These are phyloP conservation scores for Hevea brasiliensis DNA, from an alignment of 345 rosid genomes.

Conservation along the genomic window DNA sequence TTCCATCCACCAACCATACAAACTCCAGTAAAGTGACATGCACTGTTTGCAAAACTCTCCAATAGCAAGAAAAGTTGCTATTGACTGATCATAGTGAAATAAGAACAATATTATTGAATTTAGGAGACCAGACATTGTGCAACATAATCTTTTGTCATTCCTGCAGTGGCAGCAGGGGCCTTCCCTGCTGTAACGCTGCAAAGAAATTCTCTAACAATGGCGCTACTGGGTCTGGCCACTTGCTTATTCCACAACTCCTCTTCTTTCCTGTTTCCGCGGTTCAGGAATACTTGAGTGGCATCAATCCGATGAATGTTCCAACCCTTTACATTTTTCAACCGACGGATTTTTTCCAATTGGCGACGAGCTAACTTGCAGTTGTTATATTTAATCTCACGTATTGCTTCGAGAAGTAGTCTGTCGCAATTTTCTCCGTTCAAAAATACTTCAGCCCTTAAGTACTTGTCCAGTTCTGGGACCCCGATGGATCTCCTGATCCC, in stretches of 20 bases:
- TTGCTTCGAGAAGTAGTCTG: conserved; percentile 46
- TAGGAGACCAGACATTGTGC: conserved; percentile 42
- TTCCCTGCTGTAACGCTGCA: conserved; percentile 9
- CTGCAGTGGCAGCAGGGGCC: background rate
- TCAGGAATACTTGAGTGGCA: conserved; percentile 57
- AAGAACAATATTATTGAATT: conserved; percentile 4
- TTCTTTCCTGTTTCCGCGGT: conserved; percentile 33
- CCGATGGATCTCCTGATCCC: conserved; percentile 73
- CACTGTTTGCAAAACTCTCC: too few species aligned
- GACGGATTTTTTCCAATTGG: conserved; percentile 63
- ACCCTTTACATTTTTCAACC: conserved; percentile 45
- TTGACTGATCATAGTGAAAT: too few species aligned
- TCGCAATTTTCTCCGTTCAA: conserved; percentile 24
- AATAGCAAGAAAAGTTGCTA: too few species aligned
- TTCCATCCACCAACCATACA: too few species aligned
- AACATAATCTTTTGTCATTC: conserved; percentile 24
- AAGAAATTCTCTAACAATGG: conserved; percentile 59
- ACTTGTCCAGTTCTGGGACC: conserved; percentile 63
- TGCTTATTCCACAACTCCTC: conserved; percentile 67
- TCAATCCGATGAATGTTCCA: conserved; percentile 73
- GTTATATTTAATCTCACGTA: conserved; percentile 52
- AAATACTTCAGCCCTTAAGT: conserved; percentile 46
- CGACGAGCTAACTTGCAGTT: conserved; percentile 52
- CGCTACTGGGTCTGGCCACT: conserved; percentile 54
- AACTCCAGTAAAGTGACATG: too few species aligned